Evolutionary conservation across 768 basidiomycete genomes (phyloP), one percentile per base, ranked within the genome.

Genomic region (Russula abietina): DNA sequence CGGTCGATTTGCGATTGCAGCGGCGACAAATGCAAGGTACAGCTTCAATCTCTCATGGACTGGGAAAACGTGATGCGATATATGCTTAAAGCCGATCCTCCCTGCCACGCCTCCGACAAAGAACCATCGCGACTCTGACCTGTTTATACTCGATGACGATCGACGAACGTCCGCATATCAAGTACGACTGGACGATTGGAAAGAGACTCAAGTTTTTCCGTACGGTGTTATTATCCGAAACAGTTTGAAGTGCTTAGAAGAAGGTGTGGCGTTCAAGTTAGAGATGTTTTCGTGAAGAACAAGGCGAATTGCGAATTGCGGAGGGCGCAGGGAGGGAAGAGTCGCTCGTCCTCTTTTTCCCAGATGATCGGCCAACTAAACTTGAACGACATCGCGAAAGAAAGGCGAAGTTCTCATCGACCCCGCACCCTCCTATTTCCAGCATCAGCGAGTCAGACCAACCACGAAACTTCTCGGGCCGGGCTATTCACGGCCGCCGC

Each of bases 331-430:
- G 87, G 91, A 0, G 91, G 91, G 7, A 93, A 92, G 80, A 69
- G 28, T 5, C 28, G 28, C 28, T 84, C 83, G 2, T 22, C 11
- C 14, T 12, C n/a, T 43, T 30, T 55, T 26, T 12, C 6, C 12
- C 11, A n/a, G 14, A 28, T 12, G 19, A 6, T 3, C 12, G 10
- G 39, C 9, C 14, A 4, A n/a, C 26, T 43, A 22, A 38, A 22
- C n/a, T 45, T 57, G n/a, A 61, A 30, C 4, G n/a, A 10, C 14
- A 55, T 60, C 16, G 2, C 65, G 45, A 30, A 33, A 41, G 41
- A 60, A 17, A 91, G 89, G 89, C 43, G 88, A 91, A 77, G 87
- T 89, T 3, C 73, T 93, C n/a, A 79, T 89, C 55, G 90, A 91
- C 32, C 77, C 90, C 5, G 84, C 83, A 0, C 89, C 91, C 3